phyloP scores from a whole-genome alignment of 2,329 filamentous ascomycete species.

The Fusarium sp. region DNA sequence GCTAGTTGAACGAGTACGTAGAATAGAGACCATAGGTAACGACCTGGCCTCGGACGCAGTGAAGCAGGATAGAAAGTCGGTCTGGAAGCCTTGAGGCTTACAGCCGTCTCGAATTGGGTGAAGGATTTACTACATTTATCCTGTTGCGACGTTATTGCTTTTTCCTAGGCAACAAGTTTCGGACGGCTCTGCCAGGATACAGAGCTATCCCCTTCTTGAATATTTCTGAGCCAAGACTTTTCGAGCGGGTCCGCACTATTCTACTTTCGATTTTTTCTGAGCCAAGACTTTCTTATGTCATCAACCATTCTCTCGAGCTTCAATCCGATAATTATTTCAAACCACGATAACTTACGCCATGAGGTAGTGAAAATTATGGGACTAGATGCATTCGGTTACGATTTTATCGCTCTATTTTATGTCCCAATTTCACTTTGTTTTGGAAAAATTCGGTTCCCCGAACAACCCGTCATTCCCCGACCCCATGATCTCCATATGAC shows the following conservation, averaged over 20 bases:
- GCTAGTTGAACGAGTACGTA: too few relatives aligned
- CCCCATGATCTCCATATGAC: neutral
- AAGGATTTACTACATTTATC: too few relatives aligned
- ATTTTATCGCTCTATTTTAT: neutral
- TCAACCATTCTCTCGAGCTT: neutral
- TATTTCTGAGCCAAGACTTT: too few relatives aligned
- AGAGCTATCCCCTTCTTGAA: too few relatives aligned
- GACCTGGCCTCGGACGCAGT: too few relatives aligned
- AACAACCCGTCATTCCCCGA: neutral
- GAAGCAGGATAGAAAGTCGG: too few relatives aligned
- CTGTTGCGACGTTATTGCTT: neutral
- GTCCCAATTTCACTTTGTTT: neutral
- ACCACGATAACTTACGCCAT: neutral
- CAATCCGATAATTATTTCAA: neutral
- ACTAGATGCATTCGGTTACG: neutral
- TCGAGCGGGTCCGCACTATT: neutral
- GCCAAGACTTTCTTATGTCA: neutral
- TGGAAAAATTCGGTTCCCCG: neutral
- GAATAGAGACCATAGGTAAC: too few relatives aligned
- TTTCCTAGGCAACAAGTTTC: neutral
- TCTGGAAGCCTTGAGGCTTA: too few relatives aligned
- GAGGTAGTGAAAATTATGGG: neutral
- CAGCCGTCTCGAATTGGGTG: too few relatives aligned
- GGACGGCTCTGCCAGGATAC: too few relatives aligned
- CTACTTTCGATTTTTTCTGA: neutral